Conservation (phyloP, 305 asterid genomes). For the Fraxinus ornus region DNA sequence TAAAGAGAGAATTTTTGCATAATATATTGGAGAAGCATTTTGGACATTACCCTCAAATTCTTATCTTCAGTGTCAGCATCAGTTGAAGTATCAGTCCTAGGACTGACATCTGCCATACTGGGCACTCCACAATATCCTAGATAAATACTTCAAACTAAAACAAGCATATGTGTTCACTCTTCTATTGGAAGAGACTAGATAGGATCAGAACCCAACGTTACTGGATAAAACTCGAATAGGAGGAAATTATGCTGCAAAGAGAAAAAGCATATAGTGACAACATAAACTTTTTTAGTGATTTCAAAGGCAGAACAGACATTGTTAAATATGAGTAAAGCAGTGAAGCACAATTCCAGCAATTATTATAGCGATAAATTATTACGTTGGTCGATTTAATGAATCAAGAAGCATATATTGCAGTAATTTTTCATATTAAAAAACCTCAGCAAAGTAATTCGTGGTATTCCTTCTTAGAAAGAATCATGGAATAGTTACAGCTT, state of each 20-base stretch:
- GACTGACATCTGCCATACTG: conserved; percentile 75
- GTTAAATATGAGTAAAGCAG: background rate
- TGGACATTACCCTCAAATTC: conserved; percentile 59
- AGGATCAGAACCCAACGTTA: conserved; percentile 9
- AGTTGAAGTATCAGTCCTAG: conserved; percentile 77
- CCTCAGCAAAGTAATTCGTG: background rate
- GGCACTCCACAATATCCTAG: conserved; percentile 36
- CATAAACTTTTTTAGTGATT: background rate
- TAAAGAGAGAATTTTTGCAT: background rate
- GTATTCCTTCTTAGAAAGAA: background rate
- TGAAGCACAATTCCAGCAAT: background rate
- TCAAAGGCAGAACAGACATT: background rate
- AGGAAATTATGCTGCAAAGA: conserved; percentile 13
- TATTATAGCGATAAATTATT: background rate
- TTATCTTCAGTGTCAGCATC: conserved; percentile 93
- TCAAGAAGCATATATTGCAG: background rate
- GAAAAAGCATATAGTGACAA: background rate
- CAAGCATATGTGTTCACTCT: conserved; percentile 26
- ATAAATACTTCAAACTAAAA: conserved; percentile 30
- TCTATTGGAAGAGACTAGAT: conserved; percentile 13
- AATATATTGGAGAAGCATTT: background rate
- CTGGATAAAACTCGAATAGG: conserved; percentile 14
- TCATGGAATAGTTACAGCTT: background rate
- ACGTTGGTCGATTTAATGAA: background rate
- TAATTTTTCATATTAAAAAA: background rate